phyloP scores from a whole-genome alignment of 176 grass and related monocot genomes.

The Guadua angustifolia region DNA sequence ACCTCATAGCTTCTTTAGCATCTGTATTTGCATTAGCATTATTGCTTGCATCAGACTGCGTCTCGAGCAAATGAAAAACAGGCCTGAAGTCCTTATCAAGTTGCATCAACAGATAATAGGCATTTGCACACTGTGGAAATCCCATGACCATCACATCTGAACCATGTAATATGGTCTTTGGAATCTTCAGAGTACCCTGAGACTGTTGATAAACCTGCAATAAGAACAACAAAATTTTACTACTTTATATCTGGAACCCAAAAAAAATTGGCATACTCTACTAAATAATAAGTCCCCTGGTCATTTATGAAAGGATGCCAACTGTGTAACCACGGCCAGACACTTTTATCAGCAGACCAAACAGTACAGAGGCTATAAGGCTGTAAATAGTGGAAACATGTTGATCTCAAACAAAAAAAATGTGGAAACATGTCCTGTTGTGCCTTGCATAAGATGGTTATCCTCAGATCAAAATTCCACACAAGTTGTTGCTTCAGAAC shows the following conservation, averaged over 20 bases:
- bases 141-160: slow-evolving; percentile 79
- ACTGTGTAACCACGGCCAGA: slow-evolving; percentile 19
- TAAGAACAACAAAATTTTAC: slow-evolving; percentile 42
- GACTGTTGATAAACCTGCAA: slow-evolving; percentile 80
- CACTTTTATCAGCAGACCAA: slow-evolving; percentile 7
- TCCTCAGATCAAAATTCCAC: not conserved
- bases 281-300: not conserved
- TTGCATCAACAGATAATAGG: slow-evolving; percentile 94
- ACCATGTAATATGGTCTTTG: slow-evolving; percentile 67
- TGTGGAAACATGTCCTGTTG: not conserved
- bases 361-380: not conserved
- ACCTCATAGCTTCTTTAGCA: slow-evolving; percentile 57
- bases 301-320: not conserved
- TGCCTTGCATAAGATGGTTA: not conserved
- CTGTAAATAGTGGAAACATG: slow-evolving; percentile 28
- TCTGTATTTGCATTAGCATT: slow-evolving; percentile 64
- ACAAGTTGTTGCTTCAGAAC: not conserved
- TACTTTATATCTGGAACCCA: slow-evolving; percentile 7
- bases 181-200: slow-evolving; percentile 71
- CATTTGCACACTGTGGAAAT: slow-evolving; percentile 88
- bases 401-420: not conserved
- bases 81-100: slow-evolving; percentile 90
- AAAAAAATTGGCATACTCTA: not conserved
- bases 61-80: slow-evolving; percentile 84
- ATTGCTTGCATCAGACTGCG: slow-evolving; percentile 52